phyloP scores from a whole-genome alignment of 805 yeast genomes.

The Torulaspora indica region DNA sequence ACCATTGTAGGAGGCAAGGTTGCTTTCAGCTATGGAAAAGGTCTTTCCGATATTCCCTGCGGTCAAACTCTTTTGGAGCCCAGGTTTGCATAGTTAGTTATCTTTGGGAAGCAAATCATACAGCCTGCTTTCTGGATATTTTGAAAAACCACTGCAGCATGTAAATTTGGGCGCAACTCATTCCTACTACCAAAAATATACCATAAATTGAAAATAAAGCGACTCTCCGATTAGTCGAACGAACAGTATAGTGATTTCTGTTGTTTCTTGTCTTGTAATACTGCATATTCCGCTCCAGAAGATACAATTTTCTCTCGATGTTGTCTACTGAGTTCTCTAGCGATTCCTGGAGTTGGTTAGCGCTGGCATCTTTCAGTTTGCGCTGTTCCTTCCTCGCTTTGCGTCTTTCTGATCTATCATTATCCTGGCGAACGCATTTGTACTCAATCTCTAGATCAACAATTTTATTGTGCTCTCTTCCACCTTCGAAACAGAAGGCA shows the following conservation, averaged over 20 bases:
- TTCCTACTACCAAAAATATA: constrained; percentile 57
- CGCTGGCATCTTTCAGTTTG: constrained; percentile 16
- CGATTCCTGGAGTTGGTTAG: constrained; percentile 26
- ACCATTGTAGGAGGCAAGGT: constrained; percentile 74
- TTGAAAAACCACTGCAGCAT: constrained; percentile 68
- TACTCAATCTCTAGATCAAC: constrained; percentile 71
- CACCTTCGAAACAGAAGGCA: constrained; percentile 79
- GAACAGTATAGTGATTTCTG: constrained; percentile 79
- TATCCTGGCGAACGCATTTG: constrained; percentile 36
- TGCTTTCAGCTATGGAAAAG: constrained; percentile 52
- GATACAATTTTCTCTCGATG: constrained; percentile 57
- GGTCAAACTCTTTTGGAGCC: constrained; percentile 62
- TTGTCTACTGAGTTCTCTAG: constrained; percentile 43
- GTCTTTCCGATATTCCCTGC: constrained; percentile 52
- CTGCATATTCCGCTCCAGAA: constrained; percentile 56
- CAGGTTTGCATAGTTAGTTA: constrained; percentile 33
- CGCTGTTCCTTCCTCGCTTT: constrained; percentile 24
- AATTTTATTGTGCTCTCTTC: constrained; percentile 76
- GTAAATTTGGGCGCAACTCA: constrained; percentile 65
- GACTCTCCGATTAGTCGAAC: constrained; percentile 58
- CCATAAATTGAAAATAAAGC: constrained; percentile 63
- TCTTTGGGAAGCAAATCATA: constrained; percentile 18
- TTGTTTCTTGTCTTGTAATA: constrained; percentile 86
- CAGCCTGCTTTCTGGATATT: constrained; percentile 64
- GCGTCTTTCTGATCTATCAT: constrained; percentile 61